Percentiles rank a stretch among this genome's conserved stretches.
Evolutionary conservation across 306 rosid genomes (phyloP).

Genomic region (Geum urbanum): DNA sequence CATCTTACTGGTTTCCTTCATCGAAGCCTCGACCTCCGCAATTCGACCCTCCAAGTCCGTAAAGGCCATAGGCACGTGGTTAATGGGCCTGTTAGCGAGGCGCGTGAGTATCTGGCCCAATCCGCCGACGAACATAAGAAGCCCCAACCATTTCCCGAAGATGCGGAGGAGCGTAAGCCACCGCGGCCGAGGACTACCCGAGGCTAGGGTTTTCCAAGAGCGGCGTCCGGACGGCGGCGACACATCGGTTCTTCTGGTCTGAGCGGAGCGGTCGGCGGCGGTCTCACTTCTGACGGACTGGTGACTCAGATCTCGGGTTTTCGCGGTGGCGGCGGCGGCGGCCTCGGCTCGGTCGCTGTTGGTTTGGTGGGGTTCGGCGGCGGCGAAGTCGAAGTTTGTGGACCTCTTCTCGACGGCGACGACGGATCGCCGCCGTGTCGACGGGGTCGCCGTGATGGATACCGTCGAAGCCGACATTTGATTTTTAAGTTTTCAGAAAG

Average conservation of each 20-base stretch:
- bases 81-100: slow-evolving; percentile 31
- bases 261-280: slow-evolving; percentile 41
- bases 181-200: slow-evolving; percentile 46
- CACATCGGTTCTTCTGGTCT: slow-evolving; percentile 31
- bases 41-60: slow-evolving; percentile 69
- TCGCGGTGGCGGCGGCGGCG: slow-evolving; percentile 39
- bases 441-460: slow-evolving; percentile 81
- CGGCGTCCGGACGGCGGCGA: slow-evolving; percentile 34
- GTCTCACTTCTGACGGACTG: slow-evolving; percentile 70
- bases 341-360: slow-evolving; percentile 38
- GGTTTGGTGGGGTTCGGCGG: slow-evolving; percentile 46
- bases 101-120: slow-evolving; percentile 54
- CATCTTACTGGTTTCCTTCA: slow-evolving; percentile 63
- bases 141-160: slow-evolving; percentile 49
- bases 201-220: slow-evolving; percentile 25
- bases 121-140: slow-evolving; percentile 46
- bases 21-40: slow-evolving; percentile 57
- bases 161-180: slow-evolving; percentile 64
- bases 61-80: slow-evolving; percentile 42
- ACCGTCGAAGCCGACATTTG: slow-evolving; percentile 92
- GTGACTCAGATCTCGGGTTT: slow-evolving; percentile 63
- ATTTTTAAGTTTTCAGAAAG: not conserved
- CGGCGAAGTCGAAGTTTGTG: slow-evolving; percentile 52
- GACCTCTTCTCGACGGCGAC: slow-evolving; percentile 49
- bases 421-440: slow-evolving; percentile 73